A percentile compares a stretch with the other conserved stretches of the same genome.
These are phyloP conservation scores for Medicago truncatula DNA, from an alignment of 306 rosid species.

Conservation along the genomic window DNA sequence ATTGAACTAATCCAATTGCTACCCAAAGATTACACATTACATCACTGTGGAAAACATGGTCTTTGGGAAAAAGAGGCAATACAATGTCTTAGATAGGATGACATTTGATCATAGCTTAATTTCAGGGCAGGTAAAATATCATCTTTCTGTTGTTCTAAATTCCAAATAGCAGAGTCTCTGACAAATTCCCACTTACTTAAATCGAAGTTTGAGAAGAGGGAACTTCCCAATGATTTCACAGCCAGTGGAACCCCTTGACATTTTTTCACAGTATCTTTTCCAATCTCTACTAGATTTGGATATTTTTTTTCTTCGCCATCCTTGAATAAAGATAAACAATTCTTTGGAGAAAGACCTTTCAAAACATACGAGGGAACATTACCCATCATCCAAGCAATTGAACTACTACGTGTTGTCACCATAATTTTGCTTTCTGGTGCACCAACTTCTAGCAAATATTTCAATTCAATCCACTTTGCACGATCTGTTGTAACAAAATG, in stretches of 20 bases:
- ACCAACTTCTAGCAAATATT: not conserved
- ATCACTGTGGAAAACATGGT: not conserved
- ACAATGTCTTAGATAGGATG: not conserved
- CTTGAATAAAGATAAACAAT: not conserved
- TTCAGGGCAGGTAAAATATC: not conserved
- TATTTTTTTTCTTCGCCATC: not conserved
- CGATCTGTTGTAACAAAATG: too few species aligned
- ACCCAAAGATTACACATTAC: not conserved
- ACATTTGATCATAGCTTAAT: not conserved
- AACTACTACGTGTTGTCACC: not conserved
- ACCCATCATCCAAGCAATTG: not conserved
- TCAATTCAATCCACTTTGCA: not conserved
- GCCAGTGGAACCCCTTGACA: not conserved
- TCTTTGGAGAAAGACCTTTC: not conserved
- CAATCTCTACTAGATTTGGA: not conserved
- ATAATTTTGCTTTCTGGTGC: not conserved
- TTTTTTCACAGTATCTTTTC: constrained; percentile 8
- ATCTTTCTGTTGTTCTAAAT: not conserved
- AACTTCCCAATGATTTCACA: not conserved
- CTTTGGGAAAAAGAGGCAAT: constrained; percentile 19
- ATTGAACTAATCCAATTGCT: not conserved
- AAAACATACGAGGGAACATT: not conserved
- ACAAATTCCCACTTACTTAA: not conserved
- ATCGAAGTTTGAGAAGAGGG: not conserved
- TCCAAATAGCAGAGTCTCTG: not conserved